phyloP scores from a whole-genome alignment of 2,329 filamentous ascomycete species.

The Neofusicoccum cordaticola region DNA sequence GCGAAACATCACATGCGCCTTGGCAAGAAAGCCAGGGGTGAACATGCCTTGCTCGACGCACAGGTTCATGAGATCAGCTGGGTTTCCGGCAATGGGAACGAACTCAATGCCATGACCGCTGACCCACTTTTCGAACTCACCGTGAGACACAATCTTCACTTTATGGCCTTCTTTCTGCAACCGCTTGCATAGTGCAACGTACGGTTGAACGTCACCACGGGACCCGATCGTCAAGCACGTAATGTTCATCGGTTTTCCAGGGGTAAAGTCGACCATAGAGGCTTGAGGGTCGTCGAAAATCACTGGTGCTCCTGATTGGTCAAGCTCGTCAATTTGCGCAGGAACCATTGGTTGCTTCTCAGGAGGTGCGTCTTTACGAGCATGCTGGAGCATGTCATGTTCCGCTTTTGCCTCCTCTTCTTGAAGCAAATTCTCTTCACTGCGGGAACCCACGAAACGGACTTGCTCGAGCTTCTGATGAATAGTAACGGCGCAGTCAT shows the following conservation, averaged over 20 bases:
- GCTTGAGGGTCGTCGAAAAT: slow-evolving; percentile 86
- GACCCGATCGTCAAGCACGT: slow-evolving; percentile 96
- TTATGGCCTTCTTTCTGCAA: slow-evolving; percentile 83
- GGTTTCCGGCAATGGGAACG: slow-evolving; percentile 81
- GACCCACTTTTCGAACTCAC: slow-evolving; percentile 86
- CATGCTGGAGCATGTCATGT: slow-evolving; percentile 74
- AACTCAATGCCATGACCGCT: slow-evolving; percentile 94
- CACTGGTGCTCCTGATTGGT: slow-evolving; percentile 52
- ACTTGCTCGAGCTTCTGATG: slow-evolving; percentile 72
- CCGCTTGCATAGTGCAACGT: slow-evolving; percentile 92
- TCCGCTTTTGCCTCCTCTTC: slow-evolving; percentile 76
- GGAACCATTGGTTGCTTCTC: slow-evolving; percentile 34
- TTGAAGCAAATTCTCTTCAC: slow-evolving; percentile 65
- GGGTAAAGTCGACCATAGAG: slow-evolving; percentile 89
- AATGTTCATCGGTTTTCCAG: slow-evolving; percentile 71
- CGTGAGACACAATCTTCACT: slow-evolving; percentile 84
- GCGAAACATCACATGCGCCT: slow-evolving; percentile 72
- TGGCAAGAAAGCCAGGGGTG: slow-evolving; percentile 82
- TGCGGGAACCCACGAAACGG: slow-evolving; percentile 64
- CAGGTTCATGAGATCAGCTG: slow-evolving; percentile 88
- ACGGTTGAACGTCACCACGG: slow-evolving; percentile 92
- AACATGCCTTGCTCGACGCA: slow-evolving; percentile 98
- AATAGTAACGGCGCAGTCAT: slow-evolving; percentile 84
- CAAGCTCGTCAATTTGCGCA: slow-evolving; percentile 20
- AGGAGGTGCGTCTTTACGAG: slow-evolving; percentile 52